Conservation (phyloP, 352 stramenopile genomes). For the Blastocystis hominis region DNA sequence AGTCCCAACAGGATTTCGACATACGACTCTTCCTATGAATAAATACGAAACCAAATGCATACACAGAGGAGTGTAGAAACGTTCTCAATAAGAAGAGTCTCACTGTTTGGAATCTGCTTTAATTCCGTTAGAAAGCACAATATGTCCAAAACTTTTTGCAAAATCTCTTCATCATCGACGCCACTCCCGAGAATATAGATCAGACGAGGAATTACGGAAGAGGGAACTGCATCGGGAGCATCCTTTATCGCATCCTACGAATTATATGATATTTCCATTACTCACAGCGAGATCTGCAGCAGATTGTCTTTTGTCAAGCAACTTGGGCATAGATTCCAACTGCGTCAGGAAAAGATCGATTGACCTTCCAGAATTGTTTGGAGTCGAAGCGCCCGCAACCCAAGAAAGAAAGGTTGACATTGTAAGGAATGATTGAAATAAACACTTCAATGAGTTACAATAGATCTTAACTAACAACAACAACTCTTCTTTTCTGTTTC, state of each 20-base stretch:
- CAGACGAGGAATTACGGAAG: conserved; percentile 35
- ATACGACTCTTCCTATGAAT: conserved; percentile 39
- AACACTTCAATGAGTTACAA: background rate
- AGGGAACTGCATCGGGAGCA: conserved; percentile 52
- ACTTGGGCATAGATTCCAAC: conserved; percentile 40
- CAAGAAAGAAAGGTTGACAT: conserved; percentile 52
- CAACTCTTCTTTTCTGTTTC: conserved; percentile 22
- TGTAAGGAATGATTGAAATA: background rate
- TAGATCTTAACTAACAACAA: conserved; percentile 13
- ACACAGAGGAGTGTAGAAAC: conserved; percentile 50
- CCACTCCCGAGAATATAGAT: background rate
- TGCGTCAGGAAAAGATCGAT: conserved; percentile 49
- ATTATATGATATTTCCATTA: background rate
- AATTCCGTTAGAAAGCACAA: conserved; percentile 46
- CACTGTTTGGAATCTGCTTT: conserved; percentile 45
- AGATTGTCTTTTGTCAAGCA: conserved; percentile 49
- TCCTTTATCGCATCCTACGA: conserved; percentile 42
- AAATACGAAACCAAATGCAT: background rate
- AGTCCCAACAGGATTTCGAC: conserved; percentile 42
- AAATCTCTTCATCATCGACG: conserved; percentile 42
- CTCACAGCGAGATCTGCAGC: conserved; percentile 5
- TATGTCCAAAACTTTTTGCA: conserved; percentile 48
- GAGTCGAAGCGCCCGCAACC: conserved; percentile 34
- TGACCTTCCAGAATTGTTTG: conserved; percentile 50
- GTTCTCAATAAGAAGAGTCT: conserved; percentile 47